Evolutionary conservation across 768 basidiomycete species (phyloP).

Genomic region (Suillus plorans): DNA sequence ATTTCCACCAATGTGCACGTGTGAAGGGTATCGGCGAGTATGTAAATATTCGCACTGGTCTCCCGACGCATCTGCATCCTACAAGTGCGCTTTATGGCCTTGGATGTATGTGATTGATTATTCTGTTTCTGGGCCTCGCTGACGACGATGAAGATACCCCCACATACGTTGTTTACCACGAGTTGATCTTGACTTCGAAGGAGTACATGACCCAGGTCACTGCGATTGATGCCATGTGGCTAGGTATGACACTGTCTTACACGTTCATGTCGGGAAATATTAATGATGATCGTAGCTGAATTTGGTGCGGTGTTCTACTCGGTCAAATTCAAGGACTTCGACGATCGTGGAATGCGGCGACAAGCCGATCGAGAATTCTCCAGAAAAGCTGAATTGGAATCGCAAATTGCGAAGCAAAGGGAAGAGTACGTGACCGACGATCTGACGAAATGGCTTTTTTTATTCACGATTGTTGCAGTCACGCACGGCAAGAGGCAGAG

Average conservation of each 20-base stretch:
- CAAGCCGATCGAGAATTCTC: constrained; percentile 89
- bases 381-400: constrained; percentile 87
- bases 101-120: constrained; percentile 64
- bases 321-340: constrained; percentile 97
- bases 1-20: constrained; percentile 97
- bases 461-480: constrained; percentile 36
- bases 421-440: constrained; percentile 49
- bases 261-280: constrained; percentile 5
- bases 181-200: constrained; percentile 92
- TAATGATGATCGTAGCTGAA: constrained; percentile 57
- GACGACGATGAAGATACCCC: constrained; percentile 68
- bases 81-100: constrained; percentile 96
- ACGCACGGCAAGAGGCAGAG: constrained; percentile 61
- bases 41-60: constrained; percentile 91
- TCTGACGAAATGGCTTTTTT: neutral
- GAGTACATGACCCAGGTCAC: constrained; percentile 99
- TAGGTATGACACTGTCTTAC: constrained; percentile 53
- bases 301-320: constrained; percentile 97
- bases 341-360: constrained; percentile 75
- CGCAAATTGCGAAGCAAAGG: constrained; percentile 82
- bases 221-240: constrained; percentile 95
- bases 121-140: constrained; percentile 5
- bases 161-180: constrained; percentile 96
- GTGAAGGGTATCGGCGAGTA: constrained; percentile 99
- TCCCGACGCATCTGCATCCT: constrained; percentile 95